Percentiles rank a stretch among this genome's conserved stretches.
phyloP scores from a whole-genome alignment of 2,329 filamentous ascomycete species.

The Diaporthe vaccinii region DNA sequence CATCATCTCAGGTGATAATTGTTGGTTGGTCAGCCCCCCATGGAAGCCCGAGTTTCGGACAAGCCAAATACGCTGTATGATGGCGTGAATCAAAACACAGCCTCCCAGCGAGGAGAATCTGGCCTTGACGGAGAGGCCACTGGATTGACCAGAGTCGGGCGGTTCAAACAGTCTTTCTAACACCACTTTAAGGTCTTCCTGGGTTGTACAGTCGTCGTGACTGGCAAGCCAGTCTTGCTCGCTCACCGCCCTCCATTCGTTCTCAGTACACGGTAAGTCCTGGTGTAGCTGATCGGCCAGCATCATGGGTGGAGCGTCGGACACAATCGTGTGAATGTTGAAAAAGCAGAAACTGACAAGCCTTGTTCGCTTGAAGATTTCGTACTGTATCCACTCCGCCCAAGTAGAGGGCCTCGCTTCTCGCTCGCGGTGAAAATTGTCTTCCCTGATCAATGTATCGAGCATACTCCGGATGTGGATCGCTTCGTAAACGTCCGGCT shows the following conservation, averaged over 20 bases:
- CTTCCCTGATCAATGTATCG: neutral
- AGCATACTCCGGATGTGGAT: neutral
- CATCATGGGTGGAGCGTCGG: constrained; percentile 1
- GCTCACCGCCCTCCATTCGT: neutral
- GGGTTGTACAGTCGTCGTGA: neutral
- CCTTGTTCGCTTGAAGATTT: neutral
- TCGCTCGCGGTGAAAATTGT: neutral
- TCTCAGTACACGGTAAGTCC: constrained; percentile 1
- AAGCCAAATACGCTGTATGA: constrained; percentile 6
- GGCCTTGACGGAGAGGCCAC: neutral
- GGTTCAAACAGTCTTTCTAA: neutral
- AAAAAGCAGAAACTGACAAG: neutral
- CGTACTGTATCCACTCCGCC: constrained; percentile 4
- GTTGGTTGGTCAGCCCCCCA: neutral
- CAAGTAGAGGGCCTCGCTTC: neutral
- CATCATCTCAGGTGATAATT: constrained; percentile 8
- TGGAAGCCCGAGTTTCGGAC: neutral
- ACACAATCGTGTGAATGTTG: neutral
- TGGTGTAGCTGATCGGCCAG: neutral
- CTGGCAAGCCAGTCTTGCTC: constrained; percentile 3
- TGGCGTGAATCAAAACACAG: constrained; percentile 10
- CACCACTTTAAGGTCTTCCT: neutral
- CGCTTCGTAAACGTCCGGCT: neutral
- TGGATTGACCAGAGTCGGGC: neutral
- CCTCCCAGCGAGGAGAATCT: constrained; percentile 8